A percentile compares a stretch with the other conserved stretches of the same genome.
These are phyloP conservation scores for Chlorella sp. DNA, from an alignment of 139 green algal species.

Conservation along the genomic window DNA sequence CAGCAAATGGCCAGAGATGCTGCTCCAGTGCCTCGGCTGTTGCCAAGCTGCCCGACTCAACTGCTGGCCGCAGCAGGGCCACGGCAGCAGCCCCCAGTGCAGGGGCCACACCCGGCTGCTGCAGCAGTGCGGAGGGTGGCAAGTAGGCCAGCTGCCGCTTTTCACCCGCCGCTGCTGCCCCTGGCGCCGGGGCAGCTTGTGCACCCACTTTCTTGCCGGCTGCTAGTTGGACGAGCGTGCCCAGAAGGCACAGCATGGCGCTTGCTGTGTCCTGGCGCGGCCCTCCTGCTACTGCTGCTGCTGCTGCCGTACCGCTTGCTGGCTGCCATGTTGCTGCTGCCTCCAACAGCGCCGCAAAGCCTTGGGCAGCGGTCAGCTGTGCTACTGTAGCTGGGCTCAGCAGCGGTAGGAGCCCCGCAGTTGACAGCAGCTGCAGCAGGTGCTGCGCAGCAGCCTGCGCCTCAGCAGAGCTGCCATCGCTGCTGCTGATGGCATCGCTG, in stretches of 20 bases:
- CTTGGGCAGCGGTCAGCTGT: not conserved
- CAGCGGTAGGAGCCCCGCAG: not conserved
- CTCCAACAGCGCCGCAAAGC: constrained; percentile 3
- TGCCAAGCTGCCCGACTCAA: not conserved
- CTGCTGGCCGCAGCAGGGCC: not conserved
- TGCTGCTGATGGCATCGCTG: not conserved
- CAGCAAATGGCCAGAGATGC: constrained; percentile 59
- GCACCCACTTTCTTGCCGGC: constrained; percentile 17
- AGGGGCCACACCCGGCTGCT: not conserved
- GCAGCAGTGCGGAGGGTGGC: not conserved
- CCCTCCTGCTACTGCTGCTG: not conserved
- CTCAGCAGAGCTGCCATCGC: too few species aligned
- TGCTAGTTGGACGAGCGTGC: constrained; percentile 44
- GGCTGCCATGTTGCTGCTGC: constrained; percentile 3
- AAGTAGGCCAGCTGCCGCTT: constrained; percentile 6
- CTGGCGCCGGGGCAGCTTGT: not conserved
- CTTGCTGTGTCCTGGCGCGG: not conserved
- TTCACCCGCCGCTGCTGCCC: not conserved
- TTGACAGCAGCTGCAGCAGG: constrained; percentile 10
- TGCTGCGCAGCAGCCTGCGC: not conserved
- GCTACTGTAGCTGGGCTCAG: not conserved
- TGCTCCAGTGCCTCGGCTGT: not conserved
- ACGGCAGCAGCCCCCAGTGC: not conserved
- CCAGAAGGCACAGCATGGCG: constrained; percentile 5
- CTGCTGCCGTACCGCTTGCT: not conserved